Evolutionary conservation across 169 alveolate genomes (phyloP), one percentile per base, ranked within the genome.

Genomic region (Plasmodium cynomolgi): DNA sequence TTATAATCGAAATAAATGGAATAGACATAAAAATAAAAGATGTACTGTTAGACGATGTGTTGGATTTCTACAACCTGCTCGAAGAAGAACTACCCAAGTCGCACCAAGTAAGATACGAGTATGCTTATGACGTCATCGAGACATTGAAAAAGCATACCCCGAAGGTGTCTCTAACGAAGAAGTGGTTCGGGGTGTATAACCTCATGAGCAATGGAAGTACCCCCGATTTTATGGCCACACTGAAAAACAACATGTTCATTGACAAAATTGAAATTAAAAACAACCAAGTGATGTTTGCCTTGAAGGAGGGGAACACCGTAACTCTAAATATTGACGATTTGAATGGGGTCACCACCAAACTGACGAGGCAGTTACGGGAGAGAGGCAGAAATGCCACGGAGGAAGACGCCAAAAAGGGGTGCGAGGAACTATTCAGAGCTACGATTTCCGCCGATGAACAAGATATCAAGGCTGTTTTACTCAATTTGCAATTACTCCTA

Each of bases 121-220:
- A 88, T 88, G 94, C 94, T 9, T 88, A 88, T 79, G 84, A 88
- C 81, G 94, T 88, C 47, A 81, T 88, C 23, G 94, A 88, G 81
- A 80, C 94, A 13, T 80, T 88, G 47, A 88, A 88, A 79, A 88
- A 88, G 33, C 94, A 88, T 68, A 88, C 94, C 31, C 94, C 94
- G 8, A 88, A 88, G 82, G 56, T 88, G 33, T 79, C 94, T 68
- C 56, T 88, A 58, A 88, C 82, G n/a, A 88, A 88, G 72, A 88
- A 79, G 72, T 79, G 94, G 94, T 41, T 88, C 17, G 94, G 94
- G 80, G 82, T 58, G 73, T 88, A 88, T 20, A 77, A 88, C 50
- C 73, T 88, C 44, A 88, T 88, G 94, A 88, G 94, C 20, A 88
- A 88, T 37, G 94, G 94, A 88, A 88, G 72, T n/a, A 68, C 94